Conservation (phyloP, 352 stramenopile genomes). For the Pythium chondricola region DNA sequence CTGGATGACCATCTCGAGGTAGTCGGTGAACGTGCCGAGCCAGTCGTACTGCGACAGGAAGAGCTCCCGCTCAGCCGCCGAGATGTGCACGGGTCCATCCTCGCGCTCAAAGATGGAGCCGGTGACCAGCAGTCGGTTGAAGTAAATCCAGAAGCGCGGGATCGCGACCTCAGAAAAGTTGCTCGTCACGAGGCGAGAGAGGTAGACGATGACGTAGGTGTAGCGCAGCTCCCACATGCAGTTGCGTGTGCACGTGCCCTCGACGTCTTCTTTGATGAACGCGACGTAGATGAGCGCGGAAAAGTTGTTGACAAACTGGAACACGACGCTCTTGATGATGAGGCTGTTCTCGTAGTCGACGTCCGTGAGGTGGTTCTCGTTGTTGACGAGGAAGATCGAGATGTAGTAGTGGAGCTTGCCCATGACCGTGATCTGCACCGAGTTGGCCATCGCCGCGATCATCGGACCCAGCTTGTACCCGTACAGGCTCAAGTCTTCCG, state of each 20-base stretch:
- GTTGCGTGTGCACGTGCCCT: slow-evolving; percentile 54
- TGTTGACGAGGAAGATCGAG: slow-evolving; percentile 85
- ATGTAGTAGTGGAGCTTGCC: slow-evolving; percentile 90
- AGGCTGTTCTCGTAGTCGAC: slow-evolving; percentile 88
- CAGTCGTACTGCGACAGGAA: slow-evolving; percentile 82
- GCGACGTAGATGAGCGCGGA: slow-evolving; percentile 92
- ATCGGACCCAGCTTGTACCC: slow-evolving; percentile 66
- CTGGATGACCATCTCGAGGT: slow-evolving; percentile 90
- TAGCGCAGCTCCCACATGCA: slow-evolving; percentile 89
- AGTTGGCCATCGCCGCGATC: slow-evolving; percentile 63
- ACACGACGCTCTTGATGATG: slow-evolving; percentile 93
- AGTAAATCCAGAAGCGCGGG: slow-evolving; percentile 64
- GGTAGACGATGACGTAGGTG: slow-evolving; percentile 90
- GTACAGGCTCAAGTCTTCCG: slow-evolving; percentile 48
- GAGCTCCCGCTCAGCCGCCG: slow-evolving; percentile 58
- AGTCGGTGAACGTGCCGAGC: slow-evolving; percentile 89
- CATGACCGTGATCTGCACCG: slow-evolving; percentile 85
- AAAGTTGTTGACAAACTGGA: slow-evolving; percentile 96
- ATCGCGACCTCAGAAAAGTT: slow-evolving; percentile 77
- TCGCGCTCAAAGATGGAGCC: slow-evolving; percentile 38
- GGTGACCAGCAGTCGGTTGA: slow-evolving; percentile 59
- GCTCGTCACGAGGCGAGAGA: slow-evolving; percentile 77
- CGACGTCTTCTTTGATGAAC: slow-evolving; percentile 84
- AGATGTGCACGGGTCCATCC: slow-evolving; percentile 20
- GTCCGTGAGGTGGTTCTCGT: slow-evolving; percentile 92